Percentiles rank a stretch among this genome's conserved stretches.
Conservation (phyloP, 208 protist species). For the Phytomonas serpens region DNA sequence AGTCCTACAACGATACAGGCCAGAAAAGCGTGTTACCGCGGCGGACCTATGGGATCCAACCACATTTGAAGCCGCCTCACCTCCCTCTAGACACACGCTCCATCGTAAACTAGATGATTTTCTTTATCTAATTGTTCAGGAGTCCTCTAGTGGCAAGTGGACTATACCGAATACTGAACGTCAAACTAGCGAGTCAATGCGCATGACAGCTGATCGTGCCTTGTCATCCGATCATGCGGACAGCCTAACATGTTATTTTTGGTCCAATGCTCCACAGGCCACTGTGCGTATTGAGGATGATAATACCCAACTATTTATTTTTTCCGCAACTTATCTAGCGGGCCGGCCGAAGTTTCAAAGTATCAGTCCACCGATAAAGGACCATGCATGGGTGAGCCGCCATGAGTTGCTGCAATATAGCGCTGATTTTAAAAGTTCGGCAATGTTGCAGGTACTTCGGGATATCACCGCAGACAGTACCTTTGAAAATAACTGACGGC, state of each 20-base stretch:
- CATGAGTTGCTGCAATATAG: slow-evolving; percentile 60
- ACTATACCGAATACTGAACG: slow-evolving; percentile 46
- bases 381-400: slow-evolving; percentile 79
- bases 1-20: slow-evolving; percentile 65
- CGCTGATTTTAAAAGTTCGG: slow-evolving; percentile 37
- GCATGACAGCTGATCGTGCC: slow-evolving; percentile 60
- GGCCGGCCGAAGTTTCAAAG: slow-evolving; percentile 57
- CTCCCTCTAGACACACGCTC: slow-evolving; percentile 52
- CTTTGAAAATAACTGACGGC: slow-evolving; percentile 29
- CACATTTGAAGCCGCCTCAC: slow-evolving; percentile 16
- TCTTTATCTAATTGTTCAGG: slow-evolving; percentile 66
- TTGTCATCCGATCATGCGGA: slow-evolving; percentile 46
- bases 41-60: slow-evolving; percentile 37
- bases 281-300: slow-evolving; percentile 29
- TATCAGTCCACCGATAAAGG: slow-evolving; percentile 34
- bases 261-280: slow-evolving; percentile 78
- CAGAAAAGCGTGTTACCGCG: slow-evolving; percentile 41
- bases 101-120: slow-evolving; percentile 74
- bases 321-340: slow-evolving; percentile 55
- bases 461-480: slow-evolving; percentile 67
- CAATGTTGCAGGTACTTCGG: slow-evolving; percentile 48
- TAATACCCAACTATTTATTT: slow-evolving; percentile 57
- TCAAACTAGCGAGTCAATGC: slow-evolving; percentile 43
- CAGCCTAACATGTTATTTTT: slow-evolving; percentile 51
- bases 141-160: slow-evolving; percentile 48